phyloP scores from a whole-genome alignment of 2,329 filamentous ascomycete genomes.

The Penicillium sp. region DNA sequence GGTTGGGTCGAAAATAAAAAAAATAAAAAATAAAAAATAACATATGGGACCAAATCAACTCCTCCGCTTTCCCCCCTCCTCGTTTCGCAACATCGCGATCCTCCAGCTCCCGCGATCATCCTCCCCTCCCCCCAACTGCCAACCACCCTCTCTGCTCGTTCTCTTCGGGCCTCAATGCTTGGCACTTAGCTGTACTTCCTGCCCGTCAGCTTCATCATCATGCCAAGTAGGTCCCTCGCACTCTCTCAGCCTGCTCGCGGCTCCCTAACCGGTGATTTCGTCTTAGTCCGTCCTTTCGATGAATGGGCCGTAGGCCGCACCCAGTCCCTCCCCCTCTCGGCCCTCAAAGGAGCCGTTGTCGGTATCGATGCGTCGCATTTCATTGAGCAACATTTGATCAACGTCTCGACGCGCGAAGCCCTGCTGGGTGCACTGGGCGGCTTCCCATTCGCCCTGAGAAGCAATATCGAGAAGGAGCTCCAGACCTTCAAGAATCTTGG shows the following conservation, averaged over 20 bases:
- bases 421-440: conserved; percentile 89
- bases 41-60: conserved; percentile 15
- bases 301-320: conserved; percentile 60
- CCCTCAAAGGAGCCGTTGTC: conserved; percentile 74
- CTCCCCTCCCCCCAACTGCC: background rate
- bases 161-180: conserved; percentile 32
- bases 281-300: conserved; percentile 56
- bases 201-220: conserved; percentile 33
- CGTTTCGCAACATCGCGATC: conserved; percentile 22
- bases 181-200: conserved; percentile 29
- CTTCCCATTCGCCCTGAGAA: conserved; percentile 76
- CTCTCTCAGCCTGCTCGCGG: conserved; percentile 1
- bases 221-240: conserved; percentile 41
- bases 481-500: conserved; percentile 70
- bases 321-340: conserved; percentile 65
- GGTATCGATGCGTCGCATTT: conserved; percentile 91
- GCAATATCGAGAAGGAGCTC: conserved; percentile 76
- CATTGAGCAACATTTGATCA: conserved; percentile 76
- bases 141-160: conserved; percentile 5
- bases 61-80: conserved; percentile 29
- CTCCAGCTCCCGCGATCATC: conserved; percentile 10
- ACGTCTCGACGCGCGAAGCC: conserved; percentile 75
- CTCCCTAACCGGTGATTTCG: conserved; percentile 9
- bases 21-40: background rate
- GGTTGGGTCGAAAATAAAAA: no score